Evolutionary conservation across 2,329 filamentous ascomycete genomes (phyloP).

Genomic region (Acephala macrosclerotiorum): DNA sequence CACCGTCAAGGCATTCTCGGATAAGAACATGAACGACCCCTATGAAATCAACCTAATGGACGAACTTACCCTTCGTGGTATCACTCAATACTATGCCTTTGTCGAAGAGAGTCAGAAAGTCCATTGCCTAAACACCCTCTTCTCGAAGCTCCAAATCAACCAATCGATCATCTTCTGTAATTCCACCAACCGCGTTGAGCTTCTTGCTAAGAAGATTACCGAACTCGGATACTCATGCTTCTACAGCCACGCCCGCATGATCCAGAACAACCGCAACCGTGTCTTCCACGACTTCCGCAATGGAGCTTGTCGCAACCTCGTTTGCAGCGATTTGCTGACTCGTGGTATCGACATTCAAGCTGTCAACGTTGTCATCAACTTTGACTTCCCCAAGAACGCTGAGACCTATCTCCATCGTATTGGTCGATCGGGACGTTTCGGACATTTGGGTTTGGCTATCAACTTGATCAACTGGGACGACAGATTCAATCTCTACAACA

Average conservation of each 20-base stretch:
- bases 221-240: conserved; percentile 99
- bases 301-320: conserved; percentile 95
- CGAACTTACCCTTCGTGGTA: conserved; percentile 95
- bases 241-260: conserved; percentile 98
- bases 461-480: conserved; percentile 99
- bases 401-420: conserved; percentile 99
- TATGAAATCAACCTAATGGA: conserved; percentile 99
- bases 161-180: conserved; percentile 99
- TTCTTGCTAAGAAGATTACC: conserved; percentile 98
- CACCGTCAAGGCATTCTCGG: conserved; percentile 96
- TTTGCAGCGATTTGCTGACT: conserved; percentile 96
- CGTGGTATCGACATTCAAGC: conserved; percentile 99
- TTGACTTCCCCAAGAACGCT: conserved; percentile 99
- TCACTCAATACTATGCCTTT: conserved; percentile 99
- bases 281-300: conserved; percentile 99
- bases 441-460: conserved; percentile 95
- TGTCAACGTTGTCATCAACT: conserved; percentile 99
- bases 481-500: conserved; percentile 98
- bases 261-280: conserved; percentile 94
- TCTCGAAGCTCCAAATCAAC: conserved; percentile 99
- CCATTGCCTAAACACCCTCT: conserved; percentile 97
- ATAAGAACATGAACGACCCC: conserved; percentile 95
- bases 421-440: conserved; percentile 95
- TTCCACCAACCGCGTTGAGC: conserved; percentile 96
- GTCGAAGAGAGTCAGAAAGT: conserved; percentile 99